Evolutionary conservation across 208 protist species (phyloP), one percentile per base, ranked within the genome.

Genomic region (Leishmania tarentolae): DNA sequence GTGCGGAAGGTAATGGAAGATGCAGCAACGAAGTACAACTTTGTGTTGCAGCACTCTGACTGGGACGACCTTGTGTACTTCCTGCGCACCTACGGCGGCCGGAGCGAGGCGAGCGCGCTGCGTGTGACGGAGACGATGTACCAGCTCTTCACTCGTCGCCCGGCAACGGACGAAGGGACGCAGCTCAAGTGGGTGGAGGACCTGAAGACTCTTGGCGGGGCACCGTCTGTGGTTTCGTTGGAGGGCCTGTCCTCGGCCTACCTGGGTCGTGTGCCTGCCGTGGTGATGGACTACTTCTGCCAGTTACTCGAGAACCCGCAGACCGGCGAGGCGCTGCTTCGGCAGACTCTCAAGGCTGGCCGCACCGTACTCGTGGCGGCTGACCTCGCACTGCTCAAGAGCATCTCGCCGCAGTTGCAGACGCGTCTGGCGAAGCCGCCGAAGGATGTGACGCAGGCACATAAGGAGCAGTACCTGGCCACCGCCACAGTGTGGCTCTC

Each of bases 401-500:
- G 75, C 42, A 90, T 95, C 78, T 88, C 92, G 24, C 83, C 88
- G 31, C 87, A 87, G 53, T 84, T 98, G 78, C 92, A 97, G 86
- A 73, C 78, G 47, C 92, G 95, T 0, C 87, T 98, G 40, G 85
- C 87, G 61, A 95, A 94, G 82, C 90, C 95, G 75, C 95, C 95
- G 19, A 98, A 93, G 85, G 93, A 96, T 52, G 87, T 93, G 28
- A 92, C 89, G 24, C 71, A 86, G 72, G 80, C 81, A 37, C 92
- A 98, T 76, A 95, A 93, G 80, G 95, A 98, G 88, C 90, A 93
- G 80, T 97, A 96, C 87, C 90, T 93, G n/a, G 92, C 93, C 40
- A 96, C 90, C 61, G 88, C 95, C 35, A 95, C 91, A 35, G 92
- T 97, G 52, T 98, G 95, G 93, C 89, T 98, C 44, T 96, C 93